These are phyloP conservation scores for Epichloe elymi DNA, from an alignment of 2,329 filamentous ascomycete genomes.

Conservation along the genomic window DNA sequence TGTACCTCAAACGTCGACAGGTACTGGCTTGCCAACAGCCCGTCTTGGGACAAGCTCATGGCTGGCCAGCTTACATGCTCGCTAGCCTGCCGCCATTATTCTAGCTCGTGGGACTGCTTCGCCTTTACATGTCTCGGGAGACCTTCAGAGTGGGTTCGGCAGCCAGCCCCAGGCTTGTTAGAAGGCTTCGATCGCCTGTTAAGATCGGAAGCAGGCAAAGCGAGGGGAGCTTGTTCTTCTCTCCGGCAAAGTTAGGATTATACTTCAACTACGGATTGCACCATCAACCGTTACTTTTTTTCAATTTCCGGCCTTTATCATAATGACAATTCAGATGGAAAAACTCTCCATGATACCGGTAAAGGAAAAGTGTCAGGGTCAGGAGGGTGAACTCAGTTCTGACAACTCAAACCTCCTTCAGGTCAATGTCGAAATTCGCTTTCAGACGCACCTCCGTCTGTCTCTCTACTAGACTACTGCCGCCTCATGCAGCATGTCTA, in stretches of 20 bases:
- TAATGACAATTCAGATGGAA: neutral
- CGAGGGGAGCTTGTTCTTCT: neutral
- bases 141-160: conserved; percentile 9
- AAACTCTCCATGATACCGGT: conserved; percentile 1
- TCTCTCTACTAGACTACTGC: neutral
- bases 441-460: neutral
- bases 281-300: neutral
- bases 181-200: conserved; percentile 7
- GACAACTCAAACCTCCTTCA: neutral
- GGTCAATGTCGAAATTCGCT: neutral
- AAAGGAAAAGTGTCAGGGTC: conserved; percentile 1
- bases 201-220: conserved; percentile 5
- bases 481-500: neutral
- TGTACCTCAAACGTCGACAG: conserved; percentile 5
- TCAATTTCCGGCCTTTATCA: conserved; percentile 1
- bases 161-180: conserved; percentile 3
- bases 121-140: conserved; percentile 15
- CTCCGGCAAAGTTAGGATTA: neutral
- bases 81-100: conserved; percentile 5
- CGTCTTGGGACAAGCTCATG: conserved; percentile 10
- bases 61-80: conserved; percentile 2
- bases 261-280: conserved; percentile 1
- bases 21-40: conserved; percentile 4
- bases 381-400: neutral
- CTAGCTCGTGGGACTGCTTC: conserved; percentile 5